phyloP scores from a whole-genome alignment of 23 red algal species.

The Gracilariopsis chorda region DNA sequence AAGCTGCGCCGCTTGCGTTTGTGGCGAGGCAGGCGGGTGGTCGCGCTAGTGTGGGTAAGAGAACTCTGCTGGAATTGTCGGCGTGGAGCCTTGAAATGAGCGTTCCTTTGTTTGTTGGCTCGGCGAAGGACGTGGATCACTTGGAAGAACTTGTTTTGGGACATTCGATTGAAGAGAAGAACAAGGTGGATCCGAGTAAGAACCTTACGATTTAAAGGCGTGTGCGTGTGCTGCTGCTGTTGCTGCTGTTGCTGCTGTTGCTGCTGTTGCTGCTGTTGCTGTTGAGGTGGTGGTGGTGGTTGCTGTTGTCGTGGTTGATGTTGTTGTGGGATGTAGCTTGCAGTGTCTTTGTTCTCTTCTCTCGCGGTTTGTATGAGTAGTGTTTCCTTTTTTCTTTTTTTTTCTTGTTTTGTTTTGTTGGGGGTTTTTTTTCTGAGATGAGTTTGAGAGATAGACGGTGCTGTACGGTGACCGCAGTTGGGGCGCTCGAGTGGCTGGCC shows the following conservation, averaged over 20 bases:
- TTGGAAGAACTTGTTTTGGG: constrained; percentile 79
- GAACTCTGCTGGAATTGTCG: constrained; percentile 86
- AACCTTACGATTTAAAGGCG: constrained; percentile 30
- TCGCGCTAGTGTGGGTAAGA: constrained; percentile 85
- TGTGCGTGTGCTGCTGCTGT: not conserved
- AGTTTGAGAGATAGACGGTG: no score
- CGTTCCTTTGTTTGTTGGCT: constrained; percentile 91
- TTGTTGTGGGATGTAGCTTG: no score
- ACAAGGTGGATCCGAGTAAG: constrained; percentile 69
- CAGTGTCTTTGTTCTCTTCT: no score
- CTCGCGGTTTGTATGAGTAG: no score
- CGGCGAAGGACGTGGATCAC: constrained; percentile 75
- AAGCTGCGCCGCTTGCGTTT: constrained; percentile 94
- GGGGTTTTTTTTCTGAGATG: no score
- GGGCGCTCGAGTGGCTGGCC: no score
- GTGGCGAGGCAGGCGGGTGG: constrained; percentile 94
- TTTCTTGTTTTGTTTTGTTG: no score
- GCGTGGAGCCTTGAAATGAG: constrained; percentile 97
- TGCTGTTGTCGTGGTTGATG: no score
- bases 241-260: not conserved
- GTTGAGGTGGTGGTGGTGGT: not conserved
- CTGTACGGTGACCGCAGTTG: no score
- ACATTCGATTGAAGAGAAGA: constrained; percentile 64
- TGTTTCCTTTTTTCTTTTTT: no score
- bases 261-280: not conserved